Base-by-base conservation (phyloP, 2,329 filamentous ascomycete genomes). In the Fusarium redolens region DNA sequence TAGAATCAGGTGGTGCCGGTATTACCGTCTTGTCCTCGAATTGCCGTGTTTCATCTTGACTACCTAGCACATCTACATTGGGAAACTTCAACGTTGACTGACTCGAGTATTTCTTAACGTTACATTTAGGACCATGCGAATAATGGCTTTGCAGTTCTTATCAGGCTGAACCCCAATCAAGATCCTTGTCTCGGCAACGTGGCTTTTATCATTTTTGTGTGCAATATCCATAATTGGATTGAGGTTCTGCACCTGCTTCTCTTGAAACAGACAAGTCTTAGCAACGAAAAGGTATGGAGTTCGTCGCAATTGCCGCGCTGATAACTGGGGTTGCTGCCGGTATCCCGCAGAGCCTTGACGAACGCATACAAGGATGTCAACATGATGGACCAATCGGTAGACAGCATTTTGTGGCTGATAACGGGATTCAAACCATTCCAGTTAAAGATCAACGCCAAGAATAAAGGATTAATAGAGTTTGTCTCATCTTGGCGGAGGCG, bases 361-460 rank as follows among this genome's bases (percentile, higher is more conserved):
- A 37, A 37, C 17, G 11, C 7, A 7, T 22, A 9, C 51, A 47
- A 35, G 55, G 55, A 35, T 50, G 8, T 12, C 20, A 14, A n/a
- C 14, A 20, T 50, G 31, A 25, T 10, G 22, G 7, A 2, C 41
- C 41, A 58, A 58, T 58, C 41, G 20, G 18, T 30, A 37, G 17
- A 20, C 18, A 18, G 11, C n/a, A n/a, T 30, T 10, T 5, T 15
- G 17, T 55, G 25, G 22, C 51, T 28, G 55, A 58, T 58, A 58
- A 58, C 55, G 41, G 44, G 25, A 6, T 37, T 18, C 22, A n/a
- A 25, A 35, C 41, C 14, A n/a, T 50, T 50, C 18, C 11, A 20
- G 55, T 58, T 5, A 18, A n/a, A 58, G 41, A 58, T 58, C 55
- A 50, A 37, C 55, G 55, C 55, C 41, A 58, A 58, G 55, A 58